Evolutionary conservation across 805 yeast genomes (phyloP), one percentile per base, ranked within the genome.

Genomic region (Starmerella lactis-condensi): DNA sequence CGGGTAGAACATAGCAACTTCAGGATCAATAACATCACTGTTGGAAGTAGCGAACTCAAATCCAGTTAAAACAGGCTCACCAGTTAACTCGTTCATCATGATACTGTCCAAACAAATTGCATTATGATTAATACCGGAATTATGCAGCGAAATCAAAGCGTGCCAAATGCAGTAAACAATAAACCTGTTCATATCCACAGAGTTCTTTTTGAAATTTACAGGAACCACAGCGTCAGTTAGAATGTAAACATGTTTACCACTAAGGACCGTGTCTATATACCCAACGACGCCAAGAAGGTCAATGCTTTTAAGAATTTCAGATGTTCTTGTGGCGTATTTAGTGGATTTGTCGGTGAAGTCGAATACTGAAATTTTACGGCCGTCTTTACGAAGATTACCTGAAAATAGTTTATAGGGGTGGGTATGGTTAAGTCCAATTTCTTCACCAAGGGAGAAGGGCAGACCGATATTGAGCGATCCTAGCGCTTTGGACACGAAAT

Each of bases 141-240:
- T n/a, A n/a, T n/a, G n/a, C n/a, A n/a, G n/a, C n/a, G n/a, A n/a
- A n/a, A n/a, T n/a, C n/a, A n/a, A n/a, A 17, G 9, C 4, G 18
- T n/a, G 22, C 22, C 6, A 14, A 17, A 12, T 29, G 24, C 28
- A 22, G 4, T 6, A 16, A 6, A 29, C 22, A 10, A 34, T 31
- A 23, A 21, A 39, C 21, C 35, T 34, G 6, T 28, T 20, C 14
- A 34, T 33, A 3, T 29, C 32, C 10, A 9, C 11, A 17, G 21
- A 5, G 11, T 33, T 19, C 16, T 11, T 21, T 13, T 8, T 15
- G 16, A 30, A 18, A 62, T 51, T 38, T 30, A 76, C 51, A 0
- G 83, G 81, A 6, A 45, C 43, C 6, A 72, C 75, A 10, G 65
- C 61, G 49, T 81, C 93, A 2, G 83, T 69, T 5, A 79, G 60